These are phyloP conservation scores for Colletotrichum sp. DNA, from an alignment of 2,329 filamentous ascomycete species.

Conservation along the genomic window DNA sequence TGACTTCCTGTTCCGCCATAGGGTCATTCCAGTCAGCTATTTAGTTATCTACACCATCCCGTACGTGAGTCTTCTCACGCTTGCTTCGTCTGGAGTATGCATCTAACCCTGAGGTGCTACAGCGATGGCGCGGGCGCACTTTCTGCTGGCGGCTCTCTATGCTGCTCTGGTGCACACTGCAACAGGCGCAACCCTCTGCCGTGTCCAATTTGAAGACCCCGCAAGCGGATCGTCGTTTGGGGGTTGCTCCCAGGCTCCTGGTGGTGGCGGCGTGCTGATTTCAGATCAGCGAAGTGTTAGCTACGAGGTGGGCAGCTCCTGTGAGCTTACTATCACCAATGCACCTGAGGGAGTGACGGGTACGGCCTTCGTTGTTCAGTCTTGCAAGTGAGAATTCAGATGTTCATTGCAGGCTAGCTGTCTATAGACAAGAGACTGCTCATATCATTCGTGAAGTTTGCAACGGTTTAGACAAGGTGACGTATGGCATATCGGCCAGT, in stretches of 20 bases:
- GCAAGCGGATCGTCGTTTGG: not conserved
- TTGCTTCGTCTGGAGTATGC: not conserved
- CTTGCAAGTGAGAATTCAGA: not conserved
- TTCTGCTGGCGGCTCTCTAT: not conserved
- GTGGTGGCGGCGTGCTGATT: not conserved
- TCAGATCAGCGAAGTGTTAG: not conserved
- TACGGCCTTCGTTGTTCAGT: not conserved
- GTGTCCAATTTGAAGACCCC: not conserved
- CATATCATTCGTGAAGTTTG: not conserved
- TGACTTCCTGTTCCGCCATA: not conserved
- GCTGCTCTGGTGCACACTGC: not conserved
- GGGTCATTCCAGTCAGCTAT: not conserved
- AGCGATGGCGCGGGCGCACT: not conserved
- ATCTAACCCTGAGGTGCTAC: not conserved
- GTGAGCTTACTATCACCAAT: not conserved
- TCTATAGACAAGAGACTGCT: rapidly evolving
- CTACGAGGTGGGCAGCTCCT: not conserved
- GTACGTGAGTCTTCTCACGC: not conserved
- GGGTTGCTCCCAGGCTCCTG: not conserved
- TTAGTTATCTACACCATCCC: not conserved
- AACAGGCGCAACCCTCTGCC: not conserved
- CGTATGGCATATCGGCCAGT: too few species aligned
- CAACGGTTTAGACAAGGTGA: not conserved
- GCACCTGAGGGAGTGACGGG: not conserved
- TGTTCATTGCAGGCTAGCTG: not conserved